Evolutionary conservation across 805 yeast genomes (phyloP), one percentile per base, ranked within the genome.

Genomic region (Saccharomyces paradoxus): DNA sequence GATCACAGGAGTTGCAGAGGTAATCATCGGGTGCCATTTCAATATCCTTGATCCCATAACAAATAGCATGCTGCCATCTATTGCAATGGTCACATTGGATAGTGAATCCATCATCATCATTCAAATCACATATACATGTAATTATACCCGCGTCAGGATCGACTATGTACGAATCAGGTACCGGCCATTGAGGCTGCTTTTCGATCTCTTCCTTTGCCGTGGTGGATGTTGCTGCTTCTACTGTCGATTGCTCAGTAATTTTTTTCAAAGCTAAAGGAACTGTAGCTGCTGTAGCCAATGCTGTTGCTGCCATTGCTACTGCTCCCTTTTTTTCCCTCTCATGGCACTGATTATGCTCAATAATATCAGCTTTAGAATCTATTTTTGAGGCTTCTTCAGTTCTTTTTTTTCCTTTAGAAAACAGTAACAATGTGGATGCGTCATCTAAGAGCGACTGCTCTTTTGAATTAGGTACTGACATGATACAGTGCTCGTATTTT

Each of bases 11-110:
- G 64, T 87, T 87, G 66, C 98, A 91, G 29, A 81, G 74, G 66
- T 87, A 91, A 52, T 81, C 82, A 54, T 89, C 96, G 0, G 96
- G 96, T 0, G 84, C 95, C 50, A 86, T 84, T 44, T 81, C 86
- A 55, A 80, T 81, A 48, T 84, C 80, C 48, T 76, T 76, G 55
- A 87, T 88, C 7, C 86, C 86, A 81, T 89, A 88, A 70, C 98
- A 91, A n/a, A 81, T 76, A 28, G 94, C 90, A 72, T 91, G 98
- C 67, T 91, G 97, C 97, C 97, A 91, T 58, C 96, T 81, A 69
- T 81, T 84, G 69, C 98, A 91, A 32, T 81, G 78, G 67, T 90
- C 97, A 73, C 99, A 94, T 71, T 94, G 98, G 58, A 94, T 87
- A 26, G 96, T 91, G 64, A 89, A 86, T 0, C 97, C 97, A 62